phyloP scores from a whole-genome alignment of 148 eudicot species.

The Rhododendron simsii region DNA sequence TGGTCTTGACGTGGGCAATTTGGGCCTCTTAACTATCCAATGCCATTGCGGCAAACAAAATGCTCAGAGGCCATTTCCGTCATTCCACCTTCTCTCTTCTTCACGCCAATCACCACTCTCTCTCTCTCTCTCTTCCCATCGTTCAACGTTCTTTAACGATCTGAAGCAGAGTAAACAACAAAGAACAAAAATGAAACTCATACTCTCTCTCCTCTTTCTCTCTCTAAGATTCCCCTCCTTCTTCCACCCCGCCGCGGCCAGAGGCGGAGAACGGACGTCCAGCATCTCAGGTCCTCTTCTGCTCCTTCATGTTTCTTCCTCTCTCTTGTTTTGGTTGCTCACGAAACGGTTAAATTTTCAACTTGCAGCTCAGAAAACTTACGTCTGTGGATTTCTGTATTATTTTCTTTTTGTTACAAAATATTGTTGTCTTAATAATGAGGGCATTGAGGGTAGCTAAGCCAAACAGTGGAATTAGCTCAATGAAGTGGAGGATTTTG shows the following conservation, averaged over 20 bases:
- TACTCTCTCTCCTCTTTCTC: slow-evolving; percentile 29
- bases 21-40: not conserved
- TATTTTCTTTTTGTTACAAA: not conserved
- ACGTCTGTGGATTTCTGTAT: not conserved
- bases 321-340: not conserved
- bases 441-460: not conserved
- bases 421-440: not conserved
- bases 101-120: slow-evolving; percentile 14
- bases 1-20: not conserved
- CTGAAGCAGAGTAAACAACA: not conserved
- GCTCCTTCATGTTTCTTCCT: not conserved
- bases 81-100: not conserved
- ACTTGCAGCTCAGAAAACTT: not conserved
- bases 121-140: not conserved
- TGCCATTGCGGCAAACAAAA: not conserved
- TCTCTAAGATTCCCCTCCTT: slow-evolving; percentile 25
- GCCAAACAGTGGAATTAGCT: not conserved
- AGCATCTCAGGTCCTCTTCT: slow-evolving; percentile 26
- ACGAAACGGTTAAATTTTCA: not conserved
- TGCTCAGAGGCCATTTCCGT: not conserved
- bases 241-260: slow-evolving; percentile 30
- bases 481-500: not conserved
- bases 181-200: not conserved
- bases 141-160: slow-evolving; percentile 9
- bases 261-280: slow-evolving; percentile 39